Conservation (phyloP, 108 stramenopile species). For the Cyclostephanos tholiformis region DNA sequence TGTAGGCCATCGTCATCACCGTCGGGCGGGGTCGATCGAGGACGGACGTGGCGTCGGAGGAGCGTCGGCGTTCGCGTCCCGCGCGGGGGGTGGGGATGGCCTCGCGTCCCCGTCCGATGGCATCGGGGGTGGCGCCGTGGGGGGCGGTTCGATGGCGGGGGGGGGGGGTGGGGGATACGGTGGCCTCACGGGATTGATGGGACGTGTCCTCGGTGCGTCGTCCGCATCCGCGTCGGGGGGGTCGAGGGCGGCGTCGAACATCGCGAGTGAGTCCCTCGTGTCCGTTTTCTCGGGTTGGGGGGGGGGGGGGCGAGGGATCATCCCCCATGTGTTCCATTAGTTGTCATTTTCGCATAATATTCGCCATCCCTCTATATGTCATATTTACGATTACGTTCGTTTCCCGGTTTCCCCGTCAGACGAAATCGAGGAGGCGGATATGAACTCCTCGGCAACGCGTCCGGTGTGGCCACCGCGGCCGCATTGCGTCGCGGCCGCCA, state of each 20-base stretch:
- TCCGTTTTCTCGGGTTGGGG: no score
- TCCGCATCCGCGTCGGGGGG: constrained; percentile 6
- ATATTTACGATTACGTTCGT: no score
- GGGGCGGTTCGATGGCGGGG: constrained; percentile 1
- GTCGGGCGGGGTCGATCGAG: background rate
- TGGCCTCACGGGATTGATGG: constrained; percentile 46
- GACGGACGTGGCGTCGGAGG: constrained; percentile 9
- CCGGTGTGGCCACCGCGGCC: constrained; percentile 66
- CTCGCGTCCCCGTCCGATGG: no score
- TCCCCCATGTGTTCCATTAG: no score
- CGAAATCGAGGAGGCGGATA: constrained; percentile 50
- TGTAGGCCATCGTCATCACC: background rate
- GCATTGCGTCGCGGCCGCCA: constrained; percentile 75
- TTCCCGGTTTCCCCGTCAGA: constrained; percentile 38
- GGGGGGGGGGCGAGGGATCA: no score
- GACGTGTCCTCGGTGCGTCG: constrained; percentile 44
- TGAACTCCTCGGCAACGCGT: constrained; percentile 36
- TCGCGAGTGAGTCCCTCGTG: constrained; percentile 37
- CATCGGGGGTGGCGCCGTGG: constrained; percentile 26
- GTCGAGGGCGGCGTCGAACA: background rate
- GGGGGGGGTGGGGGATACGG: constrained; percentile 29
- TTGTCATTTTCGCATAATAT: no score
- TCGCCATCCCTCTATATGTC: no score
- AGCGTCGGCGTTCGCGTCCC: background rate
- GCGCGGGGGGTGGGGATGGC: background rate